Evolutionary conservation across 1,284 basidiomycete species (phyloP), one percentile per base, ranked within the genome.

Genomic region (Ganoderma meredithae): DNA sequence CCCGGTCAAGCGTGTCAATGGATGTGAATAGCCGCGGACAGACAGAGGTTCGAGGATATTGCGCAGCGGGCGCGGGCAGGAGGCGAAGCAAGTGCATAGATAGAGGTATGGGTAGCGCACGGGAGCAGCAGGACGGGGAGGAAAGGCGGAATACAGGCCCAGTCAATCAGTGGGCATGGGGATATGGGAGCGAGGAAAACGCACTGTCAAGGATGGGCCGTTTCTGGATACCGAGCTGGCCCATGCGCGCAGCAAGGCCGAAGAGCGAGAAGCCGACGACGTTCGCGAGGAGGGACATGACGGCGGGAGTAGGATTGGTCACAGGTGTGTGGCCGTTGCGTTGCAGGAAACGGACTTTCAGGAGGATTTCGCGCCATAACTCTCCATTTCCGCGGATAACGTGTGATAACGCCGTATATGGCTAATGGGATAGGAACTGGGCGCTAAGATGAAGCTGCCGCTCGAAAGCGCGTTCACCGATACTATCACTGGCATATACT

Each of bases 181-280:
- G 19, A 52, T 2, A 22, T 10, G 19, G 8, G 41, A 33, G 7
- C 1, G 47, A 27, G 22, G 25, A 62, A 63, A 22, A 87, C 92
- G 75, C 76, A 94, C 92, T 92, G 60, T 86, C 83, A 76, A 89
- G 83, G 60, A 92, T 82, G 74, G 88, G 88, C 73, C 89, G 84
- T 73, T 83, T 87, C 78, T 94, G 92, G 74, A 96, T 90, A 63
- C 90, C 91, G 27, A 95, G 89, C 80, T 95, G 94, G 73, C 93
- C 93, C 70, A 94, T 83, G 71, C 94, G 86, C 17, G 90, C 89
- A 22, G 89, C 89, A 65, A 95, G 88, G 39, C 94, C 94, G 76
- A 95, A 91, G 67, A 86, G 81, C 22, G 92, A 90, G 82, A 94
- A 94, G 60, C 94, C 94, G 77, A 93, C 76, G 73, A 95, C 82